Conservation (phyloP, 768 basidiomycete genomes). For the Leccinum longicurvipes region DNA sequence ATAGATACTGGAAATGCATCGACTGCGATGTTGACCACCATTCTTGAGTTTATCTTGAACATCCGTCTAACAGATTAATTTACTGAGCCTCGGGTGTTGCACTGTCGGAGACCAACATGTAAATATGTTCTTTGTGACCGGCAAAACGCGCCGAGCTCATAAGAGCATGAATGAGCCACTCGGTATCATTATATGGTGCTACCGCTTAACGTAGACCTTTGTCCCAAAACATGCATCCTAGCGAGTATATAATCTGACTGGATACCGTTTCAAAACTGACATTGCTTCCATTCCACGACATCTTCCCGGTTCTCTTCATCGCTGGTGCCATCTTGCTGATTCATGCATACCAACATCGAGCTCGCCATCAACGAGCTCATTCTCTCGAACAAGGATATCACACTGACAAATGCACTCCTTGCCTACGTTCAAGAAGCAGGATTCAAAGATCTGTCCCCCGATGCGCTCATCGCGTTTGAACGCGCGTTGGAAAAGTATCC, state of each 20-base stretch:
- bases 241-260: not conserved
- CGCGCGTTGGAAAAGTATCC: conserved; percentile 18
- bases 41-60: too few relatives aligned
- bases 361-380: conserved; percentile 10
- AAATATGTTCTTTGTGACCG: not conserved
- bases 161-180: conserved; percentile 1
- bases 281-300: not conserved
- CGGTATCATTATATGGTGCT: not conserved
- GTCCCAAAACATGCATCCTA: conserved; percentile 2
- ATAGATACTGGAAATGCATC: not conserved
- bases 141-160: not conserved
- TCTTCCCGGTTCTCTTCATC: not conserved
- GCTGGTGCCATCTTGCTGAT: not conserved
- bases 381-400: conserved; percentile 2
- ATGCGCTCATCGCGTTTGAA: conserved; percentile 13
- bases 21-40: not conserved
- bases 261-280: too few relatives aligned
- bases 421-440: conserved; percentile 13
- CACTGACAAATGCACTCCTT: conserved; percentile 8
- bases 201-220: conserved; percentile 4
- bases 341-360: conserved; percentile 15
- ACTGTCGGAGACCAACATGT: too few relatives aligned
- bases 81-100: too few relatives aligned
- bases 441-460: conserved; percentile 2
- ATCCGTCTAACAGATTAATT: too few relatives aligned